These are phyloP conservation scores for Leucosporidium yakuticum DNA, from an alignment of 768 basidiomycete genomes.

Conservation along the genomic window DNA sequence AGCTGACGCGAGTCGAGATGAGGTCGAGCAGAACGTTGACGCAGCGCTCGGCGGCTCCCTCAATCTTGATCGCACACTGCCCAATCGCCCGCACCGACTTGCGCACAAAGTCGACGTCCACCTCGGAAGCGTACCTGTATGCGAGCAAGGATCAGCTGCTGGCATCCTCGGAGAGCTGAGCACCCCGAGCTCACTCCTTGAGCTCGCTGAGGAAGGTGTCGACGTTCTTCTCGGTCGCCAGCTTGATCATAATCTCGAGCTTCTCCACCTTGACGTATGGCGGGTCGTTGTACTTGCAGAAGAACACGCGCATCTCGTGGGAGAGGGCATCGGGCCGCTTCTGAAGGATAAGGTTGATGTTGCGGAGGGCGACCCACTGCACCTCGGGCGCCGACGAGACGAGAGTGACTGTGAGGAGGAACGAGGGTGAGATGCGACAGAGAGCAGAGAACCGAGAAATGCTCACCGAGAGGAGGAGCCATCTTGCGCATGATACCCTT, in stretches of 20 bases:
- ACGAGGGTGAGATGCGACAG: background rate
- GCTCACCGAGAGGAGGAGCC: constrained; percentile 71
- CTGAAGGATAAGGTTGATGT: constrained; percentile 92
- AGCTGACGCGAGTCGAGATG: constrained; percentile 87
- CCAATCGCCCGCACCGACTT: constrained; percentile 93
- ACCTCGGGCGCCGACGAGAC: constrained; percentile 95
- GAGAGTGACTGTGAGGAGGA: constrained; percentile 60
- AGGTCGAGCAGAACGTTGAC: constrained; percentile 89
- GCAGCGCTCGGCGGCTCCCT: constrained; percentile 83
- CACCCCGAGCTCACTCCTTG: constrained; percentile 66
- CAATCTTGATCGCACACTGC: constrained; percentile 92
- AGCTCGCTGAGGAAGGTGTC: constrained; percentile 91
- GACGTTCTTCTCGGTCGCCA: constrained; percentile 85
- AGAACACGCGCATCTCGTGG: constrained; percentile 98
- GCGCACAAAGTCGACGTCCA: constrained; percentile 96
- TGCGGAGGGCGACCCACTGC: constrained; percentile 95
- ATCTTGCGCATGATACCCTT: constrained; percentile 88
- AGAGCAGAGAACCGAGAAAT: constrained; percentile 38
- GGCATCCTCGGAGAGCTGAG: background rate
- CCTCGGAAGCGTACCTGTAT: constrained; percentile 83
- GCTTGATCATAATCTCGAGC: constrained; percentile 92
- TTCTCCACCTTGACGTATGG: constrained; percentile 99
- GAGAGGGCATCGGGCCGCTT: constrained; percentile 82
- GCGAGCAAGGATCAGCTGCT: background rate
- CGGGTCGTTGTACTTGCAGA: constrained; percentile 99